These are phyloP conservation scores for Coniella vitis DNA, from an alignment of 2,329 filamentous ascomycete genomes.

Conservation along the genomic window DNA sequence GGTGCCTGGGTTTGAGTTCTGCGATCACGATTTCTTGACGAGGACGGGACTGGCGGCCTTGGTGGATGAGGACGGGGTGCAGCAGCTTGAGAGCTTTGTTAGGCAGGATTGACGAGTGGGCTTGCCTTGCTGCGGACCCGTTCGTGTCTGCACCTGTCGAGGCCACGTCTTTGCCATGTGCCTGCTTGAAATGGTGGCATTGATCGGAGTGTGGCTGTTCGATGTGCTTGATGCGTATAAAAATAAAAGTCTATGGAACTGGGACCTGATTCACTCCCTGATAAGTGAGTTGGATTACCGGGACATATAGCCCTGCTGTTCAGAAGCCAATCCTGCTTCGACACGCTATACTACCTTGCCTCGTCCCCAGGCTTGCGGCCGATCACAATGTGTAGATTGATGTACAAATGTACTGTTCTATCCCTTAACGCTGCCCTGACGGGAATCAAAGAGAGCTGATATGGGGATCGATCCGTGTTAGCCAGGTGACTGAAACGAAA, in stretches of 20 bases:
- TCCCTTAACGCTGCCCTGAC: constrained; percentile 42
- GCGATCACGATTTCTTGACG: constrained; percentile 60
- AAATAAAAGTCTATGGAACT: too few relatives aligned
- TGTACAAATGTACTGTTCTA: constrained; percentile 40
- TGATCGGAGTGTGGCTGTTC: too few relatives aligned
- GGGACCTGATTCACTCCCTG: too few relatives aligned
- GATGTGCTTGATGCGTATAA: too few relatives aligned
- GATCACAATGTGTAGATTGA: constrained; percentile 42
- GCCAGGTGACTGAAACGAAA: background rate
- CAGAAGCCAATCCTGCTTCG: too few relatives aligned
- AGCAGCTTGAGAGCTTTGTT: constrained; percentile 41
- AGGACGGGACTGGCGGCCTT: constrained; percentile 42
- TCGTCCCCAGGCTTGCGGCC: constrained; percentile 38
- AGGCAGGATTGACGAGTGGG: constrained; percentile 17
- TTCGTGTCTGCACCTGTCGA: too few relatives aligned
- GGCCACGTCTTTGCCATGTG: too few relatives aligned
- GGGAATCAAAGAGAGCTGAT: constrained; percentile 32
- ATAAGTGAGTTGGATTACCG: too few relatives aligned
- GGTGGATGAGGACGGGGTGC: constrained; percentile 41
- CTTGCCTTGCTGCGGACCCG: too few relatives aligned
- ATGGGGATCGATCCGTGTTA: background rate
- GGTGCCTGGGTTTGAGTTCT: constrained; percentile 60
- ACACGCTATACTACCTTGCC: too few relatives aligned
- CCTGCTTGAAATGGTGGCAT: too few relatives aligned
- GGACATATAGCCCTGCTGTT: too few relatives aligned